Evolutionary conservation across 108 stramenopile species (phyloP).

Genomic region (Craspedostauros australis): DNA sequence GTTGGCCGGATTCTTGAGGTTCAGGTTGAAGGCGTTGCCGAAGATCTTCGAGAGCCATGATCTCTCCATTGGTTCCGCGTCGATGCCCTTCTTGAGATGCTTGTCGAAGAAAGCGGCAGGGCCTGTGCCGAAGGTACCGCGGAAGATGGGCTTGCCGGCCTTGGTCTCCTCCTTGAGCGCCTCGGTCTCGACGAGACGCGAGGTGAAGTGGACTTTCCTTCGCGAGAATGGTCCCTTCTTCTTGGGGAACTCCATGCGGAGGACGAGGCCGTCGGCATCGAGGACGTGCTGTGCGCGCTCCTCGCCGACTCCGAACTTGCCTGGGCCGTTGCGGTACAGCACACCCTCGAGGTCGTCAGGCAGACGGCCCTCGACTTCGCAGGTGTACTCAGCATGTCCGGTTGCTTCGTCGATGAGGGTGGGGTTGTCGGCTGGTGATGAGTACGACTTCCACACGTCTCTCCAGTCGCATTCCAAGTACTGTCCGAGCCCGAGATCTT

Average conservation of each 20-base stretch:
- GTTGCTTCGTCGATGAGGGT: conserved; percentile 36
- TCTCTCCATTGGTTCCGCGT: conserved; percentile 30
- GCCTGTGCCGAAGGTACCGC: conserved; percentile 48
- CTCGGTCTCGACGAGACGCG: conserved; percentile 43
- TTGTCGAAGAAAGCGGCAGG: conserved; percentile 17
- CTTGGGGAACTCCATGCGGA: conserved; percentile 26
- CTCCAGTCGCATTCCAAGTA: conserved; percentile 45
- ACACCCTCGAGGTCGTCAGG: conserved; percentile 46
- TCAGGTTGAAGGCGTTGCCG: conserved; percentile 40
- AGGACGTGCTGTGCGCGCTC: conserved; percentile 46
- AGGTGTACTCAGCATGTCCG: conserved; percentile 43
- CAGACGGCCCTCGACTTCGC: conserved; percentile 37
- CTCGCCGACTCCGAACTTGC: conserved; percentile 43
- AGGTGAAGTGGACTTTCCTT: conserved; percentile 31
- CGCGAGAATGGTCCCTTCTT: not conserved
- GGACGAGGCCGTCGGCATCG: conserved; percentile 49
- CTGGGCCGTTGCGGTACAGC: conserved; percentile 57
- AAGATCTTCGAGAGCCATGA: conserved; percentile 26
- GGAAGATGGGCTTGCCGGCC: conserved; percentile 22
- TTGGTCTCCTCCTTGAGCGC: conserved; percentile 29
- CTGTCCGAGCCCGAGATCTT: conserved; percentile 33
- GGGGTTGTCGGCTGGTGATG: conserved; percentile 18
- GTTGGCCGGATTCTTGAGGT: conserved; percentile 60
- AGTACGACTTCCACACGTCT: conserved; percentile 45
- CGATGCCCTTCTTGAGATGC: conserved; percentile 25